A percentile compares a stretch with the other conserved stretches of the same genome.
Conservation (phyloP, 139 green algal genomes). For the Mesostigma viride region DNA sequence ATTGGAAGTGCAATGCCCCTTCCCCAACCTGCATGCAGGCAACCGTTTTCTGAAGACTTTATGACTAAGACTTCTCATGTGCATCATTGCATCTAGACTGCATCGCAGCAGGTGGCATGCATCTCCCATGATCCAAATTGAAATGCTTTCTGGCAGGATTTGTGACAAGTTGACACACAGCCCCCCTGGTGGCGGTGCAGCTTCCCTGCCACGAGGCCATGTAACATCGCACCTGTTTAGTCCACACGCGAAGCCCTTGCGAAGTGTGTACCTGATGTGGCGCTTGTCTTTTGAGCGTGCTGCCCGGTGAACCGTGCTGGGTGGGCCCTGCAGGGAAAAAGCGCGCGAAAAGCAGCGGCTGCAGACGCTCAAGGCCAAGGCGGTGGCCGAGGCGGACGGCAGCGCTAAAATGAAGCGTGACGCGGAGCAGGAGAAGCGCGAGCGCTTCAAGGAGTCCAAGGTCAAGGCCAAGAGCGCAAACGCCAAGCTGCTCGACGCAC, state of each 20-base stretch:
- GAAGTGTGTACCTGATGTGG: no score
- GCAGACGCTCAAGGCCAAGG: background rate
- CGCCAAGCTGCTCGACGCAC: background rate
- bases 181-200: no score
- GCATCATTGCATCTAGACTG: background rate
- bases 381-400: background rate
- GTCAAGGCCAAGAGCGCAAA: background rate
- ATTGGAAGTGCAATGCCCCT: no score
- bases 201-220: no score
- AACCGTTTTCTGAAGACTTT: no score
- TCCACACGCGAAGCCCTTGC: no score
- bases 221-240: no score
- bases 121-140: background rate
- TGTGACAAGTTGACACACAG: no score
- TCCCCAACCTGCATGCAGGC: no score
- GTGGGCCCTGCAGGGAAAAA: slow-evolving; percentile 26
- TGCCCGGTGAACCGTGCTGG: background rate
- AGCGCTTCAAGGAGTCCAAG: background rate
- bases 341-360: slow-evolving; percentile 27
- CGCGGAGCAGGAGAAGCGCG: background rate
- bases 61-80: no score
- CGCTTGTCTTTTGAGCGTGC: no score
- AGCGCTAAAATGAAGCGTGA: background rate
- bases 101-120: background rate
- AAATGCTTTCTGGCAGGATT: no score